Base-by-base conservation (phyloP, 164 flowering plant genomes). In the Sextonia rubra region DNA sequence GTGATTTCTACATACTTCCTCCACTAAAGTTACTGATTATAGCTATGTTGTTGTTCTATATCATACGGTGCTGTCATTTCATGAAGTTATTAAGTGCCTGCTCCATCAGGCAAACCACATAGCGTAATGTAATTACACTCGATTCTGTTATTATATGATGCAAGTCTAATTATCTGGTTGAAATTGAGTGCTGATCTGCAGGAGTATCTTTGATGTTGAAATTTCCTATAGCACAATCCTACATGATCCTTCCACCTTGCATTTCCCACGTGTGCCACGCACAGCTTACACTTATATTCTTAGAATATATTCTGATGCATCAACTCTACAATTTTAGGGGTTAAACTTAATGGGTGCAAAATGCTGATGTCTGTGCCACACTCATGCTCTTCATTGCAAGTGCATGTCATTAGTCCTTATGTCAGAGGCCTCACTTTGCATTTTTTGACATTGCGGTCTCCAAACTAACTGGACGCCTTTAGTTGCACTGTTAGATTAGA, bases 1-100 rank as follows among this genome's bases (percentile, higher is more conserved):
- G 23, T 68, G 79, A 52, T 63, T 74, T 68, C 27, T 80, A 80
- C 68, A 71, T 80, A 44, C 75, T 76, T 61, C 77, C 79, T 69
- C 82, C 79, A 12, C 73, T 58, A 47, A 44, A 48, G 75, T 55
- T 6, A 22, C 68, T 60, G 68, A 68, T 24, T 55, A 20, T 56
- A 56, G 58, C 22, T 44, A 63, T 64, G 79, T 69, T 8, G 27
- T 52, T 4, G 82, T 80, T 60, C 44, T 37, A 4, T 80, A 62
- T 68, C 61, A n/a, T 60, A n/a, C 20, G 14, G 52, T 48, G 74
- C 47, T 44, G 20, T 26, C 49, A 12, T 12, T 5, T n/a, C 49
- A 15, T 71, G 32, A 37, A 37, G 9, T 26, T 27, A 18, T 32
- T 20, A 12, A n/a, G 68, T 30, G 26, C 22, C n/a, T 4, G 70